Base-by-base conservation (phyloP, 1,284 basidiomycete species). In the Lentinula novae-zelandiae region DNA sequence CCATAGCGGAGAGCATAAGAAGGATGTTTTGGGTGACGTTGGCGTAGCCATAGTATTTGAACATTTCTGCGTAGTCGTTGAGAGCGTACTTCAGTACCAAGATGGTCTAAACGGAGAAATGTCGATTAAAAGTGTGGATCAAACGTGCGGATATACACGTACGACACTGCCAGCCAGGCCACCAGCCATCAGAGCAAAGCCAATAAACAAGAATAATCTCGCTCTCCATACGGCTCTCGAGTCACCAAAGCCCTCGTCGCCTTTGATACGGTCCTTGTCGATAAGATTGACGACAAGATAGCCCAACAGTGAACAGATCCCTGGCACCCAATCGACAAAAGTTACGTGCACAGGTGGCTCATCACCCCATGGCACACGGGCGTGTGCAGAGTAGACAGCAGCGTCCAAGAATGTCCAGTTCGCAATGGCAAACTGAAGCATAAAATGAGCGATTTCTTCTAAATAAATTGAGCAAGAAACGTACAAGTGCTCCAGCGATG, bases 351-450 rank as follows among this genome's bases (percentile, higher is more conserved):
- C 92, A 2, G 93, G 87, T 0, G 89, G 82, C 3, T 87, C 86
- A 39, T 86, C 83, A 56, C 85, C 85, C 65, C 84, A 82, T 6
- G 90, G 87, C 1, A 90, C 76, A 63, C 87, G 86, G 0, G 90
- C 88, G 68, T 93, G 92, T 33, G 89, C 85, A 31, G 95, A 97
- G 58, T 96, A 82, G 62, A 97, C 89, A 46, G 90, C 88, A 17
- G 96, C 96, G 69, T 98, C 96, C 63, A 98, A 81, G 75, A 98
- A 95, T n/a, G 92, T 84, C 93, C 95, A 98, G 77, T 92, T 95
- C 27, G 93, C 94, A 36, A 96, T 76, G 2, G 95, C 92, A 73
- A 98, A 98, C 94, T 94, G 68, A 34, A 57, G 55, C 34, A 54
- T 31, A 34, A 36, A 9, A 15, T 40, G 53, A 46, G 7, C 2